Base-by-base conservation (phyloP, 2,329 filamentous ascomycete genomes). In the Neofusicoccum umdonicola region DNA sequence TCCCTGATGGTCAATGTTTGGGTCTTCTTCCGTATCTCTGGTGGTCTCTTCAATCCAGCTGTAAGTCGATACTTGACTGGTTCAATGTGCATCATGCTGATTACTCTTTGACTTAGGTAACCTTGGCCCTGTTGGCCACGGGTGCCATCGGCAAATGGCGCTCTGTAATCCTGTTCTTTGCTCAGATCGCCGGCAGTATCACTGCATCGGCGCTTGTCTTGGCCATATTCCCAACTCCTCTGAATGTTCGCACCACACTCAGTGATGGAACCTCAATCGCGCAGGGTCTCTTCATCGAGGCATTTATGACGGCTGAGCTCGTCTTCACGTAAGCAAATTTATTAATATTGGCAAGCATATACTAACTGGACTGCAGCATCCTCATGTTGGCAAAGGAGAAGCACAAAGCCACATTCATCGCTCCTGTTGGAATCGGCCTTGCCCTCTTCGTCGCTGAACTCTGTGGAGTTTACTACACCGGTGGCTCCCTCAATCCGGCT, bases 401-500 rank as follows among this genome's bases (percentile, higher is more conserved):
- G 71, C 71, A 69, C 66, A 73, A 72, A 71, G 69, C 68, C 22
- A 73, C 69, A 0, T 73, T 72, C 17, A 65, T 72, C 2, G 69
- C 71, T 13, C 70, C 69, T 0, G 64, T 72, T 0, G 71, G 69
- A 4, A 70, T 71, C 42, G 70, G 69, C 3, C 41, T 72, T 17
- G 65, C 68, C 31, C 61, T 71, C 5, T 72, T 73, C 48, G 68
- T 72, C 19, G 71, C 62, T 8, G 62, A 64, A 37, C 61, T 66
- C 19, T 63, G 42, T 39, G 65, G 64, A 13, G 79, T 81, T 1
- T 79, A 72, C 70, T 81, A 76, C 65, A 81, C 79, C 0, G 78
- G 79, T 37, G 78, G 79, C n/a, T 78, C 76, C 11, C 71, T 82
- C 39, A 82, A 82, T 65, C 80, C 80, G 17, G 79, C 80, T 3